phyloP scores from a whole-genome alignment of 805 yeast species.

The Ogataea thermomethanolica region DNA sequence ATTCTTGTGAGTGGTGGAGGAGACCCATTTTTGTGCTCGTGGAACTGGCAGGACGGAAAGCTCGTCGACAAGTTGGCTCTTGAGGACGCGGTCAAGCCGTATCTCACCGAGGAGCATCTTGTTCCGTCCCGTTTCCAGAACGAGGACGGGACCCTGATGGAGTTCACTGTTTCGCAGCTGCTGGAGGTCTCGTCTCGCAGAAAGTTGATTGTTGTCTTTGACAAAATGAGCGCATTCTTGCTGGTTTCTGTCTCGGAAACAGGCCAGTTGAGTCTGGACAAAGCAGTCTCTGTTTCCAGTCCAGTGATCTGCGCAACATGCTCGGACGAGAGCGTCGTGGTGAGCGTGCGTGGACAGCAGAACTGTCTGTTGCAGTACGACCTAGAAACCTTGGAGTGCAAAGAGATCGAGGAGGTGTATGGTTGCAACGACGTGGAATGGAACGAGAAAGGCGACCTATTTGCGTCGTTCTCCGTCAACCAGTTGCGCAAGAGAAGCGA shows the following conservation, averaged over 20 bases:
- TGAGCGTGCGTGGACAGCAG: conserved; percentile 26
- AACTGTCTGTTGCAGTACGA: conserved; percentile 22
- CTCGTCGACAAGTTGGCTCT: conserved; percentile 39
- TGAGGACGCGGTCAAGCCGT: conserved; percentile 39
- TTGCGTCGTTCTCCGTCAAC: conserved; percentile 53
- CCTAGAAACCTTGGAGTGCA: conserved; percentile 20
- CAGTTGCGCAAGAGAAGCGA: conserved; percentile 64
- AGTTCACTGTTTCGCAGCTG: conserved; percentile 45
- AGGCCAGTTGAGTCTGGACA: conserved; percentile 31
- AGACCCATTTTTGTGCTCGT: conserved; percentile 64
- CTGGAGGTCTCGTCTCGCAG: conserved; percentile 29
- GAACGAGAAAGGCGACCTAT: conserved; percentile 36
- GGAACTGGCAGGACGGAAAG: conserved; percentile 64
- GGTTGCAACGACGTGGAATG: conserved; percentile 34
- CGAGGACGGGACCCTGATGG: conserved; percentile 44
- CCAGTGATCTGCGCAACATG: conserved; percentile 28
- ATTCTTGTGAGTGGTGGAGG: conserved; percentile 87
- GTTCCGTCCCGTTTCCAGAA: conserved; percentile 65
- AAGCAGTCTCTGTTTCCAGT: conserved; percentile 30
- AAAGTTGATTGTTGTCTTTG: conserved; percentile 43
- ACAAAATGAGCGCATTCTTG: conserved; percentile 43
- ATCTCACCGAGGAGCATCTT: conserved; percentile 52
- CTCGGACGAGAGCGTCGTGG: conserved; percentile 22
- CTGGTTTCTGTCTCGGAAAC: conserved; percentile 33
- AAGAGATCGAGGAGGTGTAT: conserved; percentile 32